A percentile compares a stretch with the other conserved stretches of the same genome.
Evolutionary conservation across 345 rosid species (phyloP).

Genomic region (Nephelium lappaceum): DNA sequence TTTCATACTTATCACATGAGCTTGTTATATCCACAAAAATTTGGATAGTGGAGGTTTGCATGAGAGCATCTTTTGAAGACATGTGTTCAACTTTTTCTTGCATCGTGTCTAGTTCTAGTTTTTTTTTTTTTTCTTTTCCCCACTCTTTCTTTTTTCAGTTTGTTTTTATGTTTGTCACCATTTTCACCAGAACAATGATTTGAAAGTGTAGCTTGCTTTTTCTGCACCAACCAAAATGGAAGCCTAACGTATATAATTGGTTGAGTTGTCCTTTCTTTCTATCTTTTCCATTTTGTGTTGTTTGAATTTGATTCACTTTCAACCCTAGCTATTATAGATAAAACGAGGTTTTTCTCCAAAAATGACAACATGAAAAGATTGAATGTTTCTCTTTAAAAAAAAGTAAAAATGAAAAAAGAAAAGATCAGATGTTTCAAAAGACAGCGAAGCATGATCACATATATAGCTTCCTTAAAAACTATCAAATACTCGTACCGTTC

Average conservation of each 20-base stretch:
- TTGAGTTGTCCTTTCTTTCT: not conserved
- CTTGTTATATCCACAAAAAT: not conserved
- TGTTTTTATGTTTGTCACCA: not conserved
- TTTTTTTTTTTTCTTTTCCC: too few species aligned
- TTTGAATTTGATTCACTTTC: not conserved
- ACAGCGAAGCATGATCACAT: not conserved
- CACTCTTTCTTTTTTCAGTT: too few species aligned
- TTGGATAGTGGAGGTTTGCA: not conserved
- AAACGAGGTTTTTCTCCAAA: not conserved
- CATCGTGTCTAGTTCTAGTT: not conserved
- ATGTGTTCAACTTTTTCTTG: conserved; percentile 9
- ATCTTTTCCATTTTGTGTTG: not conserved
- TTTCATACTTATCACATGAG: not conserved
- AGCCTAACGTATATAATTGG: not conserved
- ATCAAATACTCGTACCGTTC: too few species aligned
- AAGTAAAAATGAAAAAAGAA: too few species aligned
- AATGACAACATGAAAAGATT: not conserved
- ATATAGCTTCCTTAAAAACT: too few species aligned
- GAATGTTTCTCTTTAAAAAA: not conserved
- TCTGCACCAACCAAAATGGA: not conserved
- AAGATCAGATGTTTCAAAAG: not conserved
- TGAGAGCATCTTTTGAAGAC: conserved; percentile 3
- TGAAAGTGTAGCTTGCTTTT: not conserved
- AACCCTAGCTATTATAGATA: not conserved
- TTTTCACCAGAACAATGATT: not conserved